These are phyloP conservation scores for Trichophyton benhamiae DNA, from an alignment of 2,329 filamentous ascomycete genomes.

Conservation along the genomic window DNA sequence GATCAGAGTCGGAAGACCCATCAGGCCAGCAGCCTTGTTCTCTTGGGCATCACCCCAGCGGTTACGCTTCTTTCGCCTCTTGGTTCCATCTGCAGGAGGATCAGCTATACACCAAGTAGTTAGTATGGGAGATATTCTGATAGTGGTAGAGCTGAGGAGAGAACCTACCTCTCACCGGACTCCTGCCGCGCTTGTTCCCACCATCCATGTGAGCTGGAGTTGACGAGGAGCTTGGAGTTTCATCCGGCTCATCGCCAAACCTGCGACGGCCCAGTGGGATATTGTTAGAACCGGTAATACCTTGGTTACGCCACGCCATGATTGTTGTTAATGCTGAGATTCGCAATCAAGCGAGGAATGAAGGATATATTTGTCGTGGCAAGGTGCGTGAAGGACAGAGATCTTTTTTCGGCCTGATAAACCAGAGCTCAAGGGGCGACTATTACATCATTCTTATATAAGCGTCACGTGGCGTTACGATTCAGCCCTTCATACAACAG, in stretches of 20 bases:
- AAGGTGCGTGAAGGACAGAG: neutral
- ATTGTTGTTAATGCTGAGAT: conserved; percentile 6
- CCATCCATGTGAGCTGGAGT: conserved; percentile 38
- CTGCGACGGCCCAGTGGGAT: conserved; percentile 84
- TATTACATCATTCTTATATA: neutral
- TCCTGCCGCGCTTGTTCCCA: conserved; percentile 73
- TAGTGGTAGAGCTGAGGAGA: conserved; percentile 11
- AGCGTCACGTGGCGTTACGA: neutral
- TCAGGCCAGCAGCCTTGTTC: conserved; percentile 95
- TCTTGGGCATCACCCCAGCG: conserved; percentile 95
- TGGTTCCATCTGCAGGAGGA: conserved; percentile 59
- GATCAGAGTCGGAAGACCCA: conserved; percentile 94
- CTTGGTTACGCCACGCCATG: conserved; percentile 57
- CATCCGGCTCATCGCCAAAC: conserved; percentile 46
- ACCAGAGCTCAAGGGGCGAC: neutral
- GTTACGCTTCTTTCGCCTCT: conserved; percentile 94
- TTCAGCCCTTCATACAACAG: too few species aligned
- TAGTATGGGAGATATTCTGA: neutral
- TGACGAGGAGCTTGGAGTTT: conserved; percentile 33
- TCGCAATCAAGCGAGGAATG: neutral
- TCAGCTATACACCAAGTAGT: conserved; percentile 21
- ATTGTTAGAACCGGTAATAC: conserved; percentile 96
- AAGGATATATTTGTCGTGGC: neutral
- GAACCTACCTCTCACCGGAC: conserved; percentile 63
- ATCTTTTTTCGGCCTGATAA: neutral